Percentiles rank a stretch among this genome's conserved stretches.
Conservation (phyloP, 2,329 filamentous ascomycete species). For the Colletotrichum sp. region DNA sequence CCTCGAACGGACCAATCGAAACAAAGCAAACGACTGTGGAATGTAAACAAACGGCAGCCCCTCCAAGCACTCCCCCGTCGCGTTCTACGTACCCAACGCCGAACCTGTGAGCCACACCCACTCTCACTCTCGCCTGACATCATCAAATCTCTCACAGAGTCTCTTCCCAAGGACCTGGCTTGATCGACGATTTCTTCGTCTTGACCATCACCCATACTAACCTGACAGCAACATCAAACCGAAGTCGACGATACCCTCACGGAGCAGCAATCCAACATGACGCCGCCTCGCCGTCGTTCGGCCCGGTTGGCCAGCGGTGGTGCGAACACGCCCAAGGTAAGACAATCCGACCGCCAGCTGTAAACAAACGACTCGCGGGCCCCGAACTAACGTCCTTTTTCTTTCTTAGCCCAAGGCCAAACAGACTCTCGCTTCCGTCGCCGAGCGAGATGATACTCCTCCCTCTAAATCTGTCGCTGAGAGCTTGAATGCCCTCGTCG, state of each 20-base stretch:
- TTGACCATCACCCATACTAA: not conserved
- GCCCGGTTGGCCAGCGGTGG: conserved; percentile 44
- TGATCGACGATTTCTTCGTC: not conserved
- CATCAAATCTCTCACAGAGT: conserved; percentile 2
- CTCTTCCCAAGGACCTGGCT: not conserved
- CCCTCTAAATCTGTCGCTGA: conserved; percentile 29
- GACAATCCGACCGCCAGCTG: conserved; percentile 18
- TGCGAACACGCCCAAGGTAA: conserved; percentile 38
- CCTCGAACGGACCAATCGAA: not conserved
- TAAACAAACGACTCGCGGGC: conserved; percentile 9
- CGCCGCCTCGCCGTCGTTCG: conserved; percentile 48
- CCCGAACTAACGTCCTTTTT: conserved; percentile 9
- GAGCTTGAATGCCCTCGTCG: conserved; percentile 34
- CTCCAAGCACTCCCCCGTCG: conserved; percentile 12
- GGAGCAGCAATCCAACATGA: conserved; percentile 34
- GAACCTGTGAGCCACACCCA: not conserved
- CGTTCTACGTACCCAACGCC: conserved; percentile 6
- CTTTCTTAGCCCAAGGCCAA: conserved; percentile 29
- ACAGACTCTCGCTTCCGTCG: conserved; percentile 43
- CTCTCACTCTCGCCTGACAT: conserved; percentile 14
- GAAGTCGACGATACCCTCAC: not conserved
- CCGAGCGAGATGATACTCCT: conserved; percentile 46
- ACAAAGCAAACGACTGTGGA: not conserved
- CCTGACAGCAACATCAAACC: not conserved
- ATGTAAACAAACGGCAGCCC: conserved; percentile 22